These are phyloP conservation scores for Nephelium lappaceum DNA, from an alignment of 345 rosid species.

Conservation along the genomic window DNA sequence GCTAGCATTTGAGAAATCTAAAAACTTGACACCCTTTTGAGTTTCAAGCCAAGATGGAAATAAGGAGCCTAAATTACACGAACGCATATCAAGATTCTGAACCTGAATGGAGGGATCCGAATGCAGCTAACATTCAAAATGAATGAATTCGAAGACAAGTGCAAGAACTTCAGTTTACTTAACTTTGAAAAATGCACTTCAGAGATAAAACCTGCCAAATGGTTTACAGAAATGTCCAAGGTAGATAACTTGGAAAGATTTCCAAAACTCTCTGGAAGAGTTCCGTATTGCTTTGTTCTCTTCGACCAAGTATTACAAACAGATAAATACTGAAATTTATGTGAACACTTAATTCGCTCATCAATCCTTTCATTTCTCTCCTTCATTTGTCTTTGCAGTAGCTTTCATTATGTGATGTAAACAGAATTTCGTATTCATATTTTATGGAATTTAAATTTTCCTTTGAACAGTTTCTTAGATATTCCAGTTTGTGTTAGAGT, in stretches of 20 bases:
- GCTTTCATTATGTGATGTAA: background rate
- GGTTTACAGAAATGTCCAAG: constrained; percentile 42
- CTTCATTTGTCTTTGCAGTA: background rate
- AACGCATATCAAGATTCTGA: constrained; percentile 34
- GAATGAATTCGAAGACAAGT: constrained; percentile 42
- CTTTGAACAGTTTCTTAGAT: background rate
- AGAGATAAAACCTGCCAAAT: constrained; percentile 31
- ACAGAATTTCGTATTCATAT: too few relatives aligned
- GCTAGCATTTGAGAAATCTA: constrained; percentile 47
- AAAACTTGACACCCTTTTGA: constrained; percentile 16
- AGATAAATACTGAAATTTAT: too few relatives aligned
- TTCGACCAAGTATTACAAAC: too few relatives aligned
- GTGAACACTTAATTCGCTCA: background rate
- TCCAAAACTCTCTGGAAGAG: constrained; percentile 45
- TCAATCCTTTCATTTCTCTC: background rate
- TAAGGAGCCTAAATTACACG: constrained; percentile 42
- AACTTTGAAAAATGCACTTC: constrained; percentile 40
- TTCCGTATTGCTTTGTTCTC: background rate
- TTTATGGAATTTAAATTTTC: background rate
- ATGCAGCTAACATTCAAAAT: constrained; percentile 35
- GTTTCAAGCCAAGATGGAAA: constrained; percentile 47
- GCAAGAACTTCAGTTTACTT: constrained; percentile 29
- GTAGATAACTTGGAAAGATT: constrained; percentile 22
- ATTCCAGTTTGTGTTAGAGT: too few relatives aligned
- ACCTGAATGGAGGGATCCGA: constrained; percentile 56